phyloP scores from a whole-genome alignment of 805 yeast genomes.

The Candida patagonica region DNA sequence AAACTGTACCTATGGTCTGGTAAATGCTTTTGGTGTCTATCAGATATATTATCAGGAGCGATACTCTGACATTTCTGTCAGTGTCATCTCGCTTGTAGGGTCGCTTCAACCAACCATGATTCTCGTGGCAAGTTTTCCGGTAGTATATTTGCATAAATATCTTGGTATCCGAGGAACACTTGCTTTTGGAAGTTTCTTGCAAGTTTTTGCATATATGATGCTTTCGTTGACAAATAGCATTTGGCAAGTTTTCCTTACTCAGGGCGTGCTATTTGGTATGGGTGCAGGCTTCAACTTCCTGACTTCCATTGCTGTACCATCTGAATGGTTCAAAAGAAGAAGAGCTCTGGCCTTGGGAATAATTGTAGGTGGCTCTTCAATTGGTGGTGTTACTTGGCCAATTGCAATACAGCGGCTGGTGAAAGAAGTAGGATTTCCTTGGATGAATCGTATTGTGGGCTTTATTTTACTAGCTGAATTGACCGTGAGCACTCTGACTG shows the following conservation, averaged over 20 bases:
- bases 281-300: conserved; percentile 38
- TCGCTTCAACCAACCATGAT: conserved; percentile 41
- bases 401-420: conserved; percentile 35
- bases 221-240: conserved; percentile 37
- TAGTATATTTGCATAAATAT: conserved; percentile 33
- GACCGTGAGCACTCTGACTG: conserved; percentile 3
- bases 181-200: conserved; percentile 35
- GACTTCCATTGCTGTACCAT: conserved; percentile 36
- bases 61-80: conserved; percentile 37
- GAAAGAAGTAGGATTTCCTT: conserved; percentile 39
- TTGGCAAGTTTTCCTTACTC: conserved; percentile 46
- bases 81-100: conserved; percentile 46
- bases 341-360: conserved; percentile 43
- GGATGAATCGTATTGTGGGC: conserved; percentile 45
- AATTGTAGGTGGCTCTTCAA: conserved; percentile 39
- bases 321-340: conserved; percentile 40
- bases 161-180: conserved; percentile 35
- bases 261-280: conserved; percentile 42
- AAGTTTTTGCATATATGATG: conserved; percentile 37
- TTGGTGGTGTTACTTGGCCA: conserved; percentile 45
- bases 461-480: conserved; percentile 27
- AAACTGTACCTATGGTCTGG: conserved; percentile 50
- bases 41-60: conserved; percentile 38
- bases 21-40: conserved; percentile 50
- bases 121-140: conserved; percentile 29